phyloP scores from a whole-genome alignment of 228 moss, liverwort and hornwort species.

The Sphagnum magellanicum region DNA sequence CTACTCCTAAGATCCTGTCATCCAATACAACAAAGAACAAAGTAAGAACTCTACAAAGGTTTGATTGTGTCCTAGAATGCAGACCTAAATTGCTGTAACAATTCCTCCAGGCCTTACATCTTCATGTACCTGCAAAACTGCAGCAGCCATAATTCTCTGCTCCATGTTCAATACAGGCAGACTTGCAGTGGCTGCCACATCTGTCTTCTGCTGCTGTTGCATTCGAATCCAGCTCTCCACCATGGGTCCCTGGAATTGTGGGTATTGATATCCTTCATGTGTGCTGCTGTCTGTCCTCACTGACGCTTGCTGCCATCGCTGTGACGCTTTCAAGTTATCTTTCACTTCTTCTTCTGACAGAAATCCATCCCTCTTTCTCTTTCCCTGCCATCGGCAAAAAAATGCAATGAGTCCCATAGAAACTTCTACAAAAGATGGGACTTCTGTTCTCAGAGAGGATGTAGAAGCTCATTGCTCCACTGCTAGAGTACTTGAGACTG shows the following conservation, averaged over 20 bases:
- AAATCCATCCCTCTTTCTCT: conserved; percentile 50
- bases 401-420: background rate
- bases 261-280: conserved; percentile 27
- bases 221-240: conserved; percentile 40
- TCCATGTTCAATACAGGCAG: conserved; percentile 39
- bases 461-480: too few relatives aligned
- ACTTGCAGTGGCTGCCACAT: conserved; percentile 12
- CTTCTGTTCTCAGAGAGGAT: too few relatives aligned
- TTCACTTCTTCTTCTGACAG: conserved; percentile 43
- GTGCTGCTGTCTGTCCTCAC: conserved; percentile 6
- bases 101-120: background rate
- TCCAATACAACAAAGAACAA: background rate
- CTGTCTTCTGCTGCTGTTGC: conserved; percentile 23
- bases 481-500: too few relatives aligned
- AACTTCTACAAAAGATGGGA: too few relatives aligned
- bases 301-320: conserved; percentile 33
- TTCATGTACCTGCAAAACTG: conserved; percentile 42
- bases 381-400: conserved; percentile 20
- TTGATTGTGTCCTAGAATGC: background rate
- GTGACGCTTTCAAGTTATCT: conserved; percentile 37
- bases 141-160: conserved; percentile 49
- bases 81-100: background rate
- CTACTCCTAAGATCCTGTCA: conserved; percentile 50
- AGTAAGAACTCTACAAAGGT: background rate
- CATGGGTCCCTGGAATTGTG: conserved; percentile 27